These are phyloP conservation scores for Lactarius hatsudake DNA, from an alignment of 768 basidiomycete species.

Conservation along the genomic window DNA sequence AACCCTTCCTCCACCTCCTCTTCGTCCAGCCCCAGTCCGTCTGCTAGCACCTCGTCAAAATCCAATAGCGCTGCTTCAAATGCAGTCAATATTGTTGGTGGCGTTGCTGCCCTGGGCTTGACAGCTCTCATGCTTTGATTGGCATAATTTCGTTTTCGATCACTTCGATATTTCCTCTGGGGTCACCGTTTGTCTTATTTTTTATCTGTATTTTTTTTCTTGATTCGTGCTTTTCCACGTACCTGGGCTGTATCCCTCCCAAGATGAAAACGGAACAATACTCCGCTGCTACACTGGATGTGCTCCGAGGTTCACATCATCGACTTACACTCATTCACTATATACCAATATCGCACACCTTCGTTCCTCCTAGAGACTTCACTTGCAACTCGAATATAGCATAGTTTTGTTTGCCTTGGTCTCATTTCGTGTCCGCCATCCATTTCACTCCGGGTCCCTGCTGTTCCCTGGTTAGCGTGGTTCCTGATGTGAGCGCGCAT, in stretches of 20 bases:
- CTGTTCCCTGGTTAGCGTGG: not conserved
- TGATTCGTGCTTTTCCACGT: not conserved
- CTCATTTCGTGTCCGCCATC: not conserved
- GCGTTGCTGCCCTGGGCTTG: constrained; percentile 20
- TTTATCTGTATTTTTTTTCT: constrained; percentile 5
- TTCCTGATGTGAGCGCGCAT: not conserved
- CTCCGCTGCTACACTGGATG: not conserved
- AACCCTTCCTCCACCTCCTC: not conserved
- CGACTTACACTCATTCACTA: not conserved
- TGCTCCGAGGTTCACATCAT: not conserved
- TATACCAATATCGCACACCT: constrained; percentile 13
- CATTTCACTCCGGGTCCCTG: not conserved
- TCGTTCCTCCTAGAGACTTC: not conserved
- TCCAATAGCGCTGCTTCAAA: constrained; percentile 9
- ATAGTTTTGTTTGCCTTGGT: not conserved
- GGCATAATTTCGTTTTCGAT: not conserved
- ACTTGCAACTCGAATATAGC: not conserved
- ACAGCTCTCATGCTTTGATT: constrained; percentile 21
- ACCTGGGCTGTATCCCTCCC: not conserved
- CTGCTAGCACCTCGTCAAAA: not conserved
- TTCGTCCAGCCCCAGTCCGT: not conserved
- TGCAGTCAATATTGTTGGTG: constrained; percentile 18
- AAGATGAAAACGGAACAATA: not conserved
- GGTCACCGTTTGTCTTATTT: not conserved
- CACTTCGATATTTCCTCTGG: not conserved